Evolutionary conservation across 192 early-diverging fungal genomes (phyloP).

Genomic region (Coemansia asiatica): DNA sequence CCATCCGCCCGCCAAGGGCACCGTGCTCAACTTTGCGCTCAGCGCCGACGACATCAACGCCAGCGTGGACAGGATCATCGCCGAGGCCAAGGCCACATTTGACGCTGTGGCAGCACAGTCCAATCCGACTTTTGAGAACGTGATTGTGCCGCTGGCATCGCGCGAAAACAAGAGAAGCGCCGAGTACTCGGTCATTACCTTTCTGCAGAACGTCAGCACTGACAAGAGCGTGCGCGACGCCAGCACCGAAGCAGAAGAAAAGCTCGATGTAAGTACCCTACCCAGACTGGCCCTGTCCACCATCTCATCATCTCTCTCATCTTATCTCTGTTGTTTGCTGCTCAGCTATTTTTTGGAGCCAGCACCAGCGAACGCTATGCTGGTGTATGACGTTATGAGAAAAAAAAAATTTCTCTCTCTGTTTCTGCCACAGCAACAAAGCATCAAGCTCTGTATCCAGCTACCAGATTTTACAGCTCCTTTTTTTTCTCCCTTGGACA

Average conservation of each 20-base stretch:
- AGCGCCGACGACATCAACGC: conserved; percentile 30
- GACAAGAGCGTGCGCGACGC: conserved; percentile 69
- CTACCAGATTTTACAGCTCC: too few species aligned
- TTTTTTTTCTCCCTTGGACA: too few species aligned
- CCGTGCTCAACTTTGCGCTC: conserved; percentile 50
- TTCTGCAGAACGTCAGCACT: conserved; percentile 52
- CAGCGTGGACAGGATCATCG: conserved; percentile 27
- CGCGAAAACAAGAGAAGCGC: conserved; percentile 42
- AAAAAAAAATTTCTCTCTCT: too few species aligned
- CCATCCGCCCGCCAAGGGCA: conserved; percentile 23
- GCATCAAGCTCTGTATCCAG: too few species aligned
- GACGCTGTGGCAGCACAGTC: conserved; percentile 43
- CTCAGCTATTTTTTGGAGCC: not conserved
- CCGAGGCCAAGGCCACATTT: conserved; percentile 33
- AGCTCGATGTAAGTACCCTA: conserved; percentile 52
- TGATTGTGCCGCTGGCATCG: conserved; percentile 42
- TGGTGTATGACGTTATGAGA: too few species aligned
- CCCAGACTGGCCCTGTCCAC: not conserved
- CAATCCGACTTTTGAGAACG: conserved; percentile 52
- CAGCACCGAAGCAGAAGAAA: conserved; percentile 62
- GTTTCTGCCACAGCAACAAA: too few species aligned
- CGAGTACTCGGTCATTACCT: conserved; percentile 36
- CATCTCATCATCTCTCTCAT: not conserved
- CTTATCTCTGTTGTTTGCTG: conserved; percentile 4
- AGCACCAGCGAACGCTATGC: not conserved